Evolutionary conservation across 495 filamentous ascomycete genomes (phyloP), one percentile per base, ranked within the genome.

Genomic region (Cercophora scortea): DNA sequence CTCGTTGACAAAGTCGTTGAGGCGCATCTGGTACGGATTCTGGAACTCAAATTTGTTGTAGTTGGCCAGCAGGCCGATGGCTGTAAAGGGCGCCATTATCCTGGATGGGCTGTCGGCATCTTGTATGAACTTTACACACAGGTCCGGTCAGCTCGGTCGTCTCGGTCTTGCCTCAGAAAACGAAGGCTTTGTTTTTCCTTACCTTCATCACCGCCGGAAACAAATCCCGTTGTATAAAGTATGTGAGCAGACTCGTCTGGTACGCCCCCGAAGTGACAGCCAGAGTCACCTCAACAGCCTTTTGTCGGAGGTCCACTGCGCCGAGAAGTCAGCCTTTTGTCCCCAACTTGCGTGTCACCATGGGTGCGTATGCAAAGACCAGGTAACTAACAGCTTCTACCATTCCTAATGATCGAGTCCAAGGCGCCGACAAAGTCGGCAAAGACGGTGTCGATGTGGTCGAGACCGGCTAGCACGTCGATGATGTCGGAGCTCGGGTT

Each of bases 11-110:
- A 97, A 97, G 65, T 98, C 93, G 63, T 94, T 90, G n/a, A 98
- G 79, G 42, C 92, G 86, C 53, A 94, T 71, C 61, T 92, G 87
- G 61, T 98, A 98, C 7, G 93, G 93, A 58, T 98, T 98, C 68
- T 95, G 93, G 52, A 94, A 89, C 71, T 98, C 93, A 60, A 97
- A 98, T 69, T 96, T 98, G 78, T 96, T 96, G 78, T 96, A 97
- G 69, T 98, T 98, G 57, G 87, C 89, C 50, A 98, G 72, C n/a
- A 96, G 71, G 8, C 92, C 94, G 6, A 96, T 72, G 39, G 96
- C 77, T 32, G 86, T 79, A 52, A 96, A 91, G 1, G 92, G 87
- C 50, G 87, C 80, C 25, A 88, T 75, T 44, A 79, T 80, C 56
- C 81, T 72, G 2, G 75, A 66, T 4, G 77, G 69, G 46, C 74